Percentiles rank a stretch among this genome's conserved stretches.
Conservation (phyloP, 164 flowering plant species). For the Malania oleifera region DNA sequence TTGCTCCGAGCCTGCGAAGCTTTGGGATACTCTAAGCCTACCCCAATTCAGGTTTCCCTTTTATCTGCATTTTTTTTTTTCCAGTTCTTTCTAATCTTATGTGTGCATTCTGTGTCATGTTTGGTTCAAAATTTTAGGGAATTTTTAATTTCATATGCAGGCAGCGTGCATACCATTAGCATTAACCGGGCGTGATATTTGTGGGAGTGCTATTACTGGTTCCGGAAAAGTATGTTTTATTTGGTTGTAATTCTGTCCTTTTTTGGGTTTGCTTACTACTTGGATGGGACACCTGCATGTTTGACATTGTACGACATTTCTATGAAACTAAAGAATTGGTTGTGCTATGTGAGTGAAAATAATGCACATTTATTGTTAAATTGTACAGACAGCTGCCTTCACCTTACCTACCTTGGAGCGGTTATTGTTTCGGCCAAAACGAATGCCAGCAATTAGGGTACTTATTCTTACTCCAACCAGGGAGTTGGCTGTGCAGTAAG, state of each 20-base stretch:
- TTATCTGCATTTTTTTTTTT: neutral
- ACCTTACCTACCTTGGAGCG: conserved; percentile 87
- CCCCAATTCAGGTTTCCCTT: conserved; percentile 79
- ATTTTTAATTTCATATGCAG: conserved; percentile 27
- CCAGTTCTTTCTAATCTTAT: neutral
- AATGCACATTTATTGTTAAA: neutral
- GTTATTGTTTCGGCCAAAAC: conserved; percentile 74
- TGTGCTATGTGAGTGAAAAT: neutral
- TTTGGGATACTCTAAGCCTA: conserved; percentile 77
- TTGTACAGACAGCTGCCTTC: conserved; percentile 85
- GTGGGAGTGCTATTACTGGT: conserved; percentile 97
- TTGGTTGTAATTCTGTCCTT: neutral
- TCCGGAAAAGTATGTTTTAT: conserved; percentile 75
- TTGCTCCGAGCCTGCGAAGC: conserved; percentile 84
- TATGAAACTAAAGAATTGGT: no score
- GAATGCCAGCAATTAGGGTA: conserved; percentile 73
- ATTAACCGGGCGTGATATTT: conserved; percentile 82
- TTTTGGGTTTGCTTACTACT: neutral
- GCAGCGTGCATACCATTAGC: conserved; percentile 93
- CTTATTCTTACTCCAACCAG: conserved; percentile 95
- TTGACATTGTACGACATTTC: neutral
- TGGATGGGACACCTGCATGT: neutral
- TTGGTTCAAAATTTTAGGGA: neutral
- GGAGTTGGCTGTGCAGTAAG: conserved; percentile 97
- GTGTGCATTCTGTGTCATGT: neutral